Evolutionary conservation across 2,329 filamentous ascomycete species (phyloP).

Genomic region (Diaporthe humulicola): DNA sequence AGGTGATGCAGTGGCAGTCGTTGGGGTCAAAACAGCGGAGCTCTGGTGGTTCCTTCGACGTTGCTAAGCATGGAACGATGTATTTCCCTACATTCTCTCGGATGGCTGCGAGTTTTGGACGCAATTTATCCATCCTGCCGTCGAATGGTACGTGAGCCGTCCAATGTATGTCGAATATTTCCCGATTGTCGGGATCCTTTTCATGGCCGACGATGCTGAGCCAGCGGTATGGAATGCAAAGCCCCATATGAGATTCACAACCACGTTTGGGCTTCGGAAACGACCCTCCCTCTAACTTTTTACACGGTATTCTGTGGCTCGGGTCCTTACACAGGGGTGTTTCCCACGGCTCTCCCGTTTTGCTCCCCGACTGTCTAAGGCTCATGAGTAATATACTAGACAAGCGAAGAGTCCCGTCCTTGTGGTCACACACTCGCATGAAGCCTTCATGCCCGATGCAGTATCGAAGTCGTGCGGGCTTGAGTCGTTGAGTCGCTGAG

Average conservation of each 20-base stretch:
- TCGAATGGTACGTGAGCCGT: constrained; percentile 4
- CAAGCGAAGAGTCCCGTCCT: not conserved
- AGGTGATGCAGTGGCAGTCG: constrained; percentile 7
- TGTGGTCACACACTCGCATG: not conserved
- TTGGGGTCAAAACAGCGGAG: constrained; percentile 30
- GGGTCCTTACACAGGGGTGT: not conserved
- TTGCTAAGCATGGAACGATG: not conserved
- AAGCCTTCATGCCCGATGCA: constrained; percentile 29
- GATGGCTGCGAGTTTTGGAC: not conserved
- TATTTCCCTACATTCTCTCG: not conserved
- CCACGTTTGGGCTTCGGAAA: not conserved
- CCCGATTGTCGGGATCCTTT: not conserved
- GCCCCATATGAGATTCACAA: not conserved
- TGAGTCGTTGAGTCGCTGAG: not conserved
- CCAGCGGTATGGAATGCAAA: not conserved
- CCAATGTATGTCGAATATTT: not conserved
- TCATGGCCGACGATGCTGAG: not conserved
- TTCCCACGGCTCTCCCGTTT: accelerated
- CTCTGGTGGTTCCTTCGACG: not conserved
- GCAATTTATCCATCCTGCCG: not conserved
- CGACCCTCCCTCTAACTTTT: accelerated
- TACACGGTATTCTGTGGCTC: not conserved
- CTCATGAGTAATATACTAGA: not conserved
- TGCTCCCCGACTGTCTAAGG: not conserved
- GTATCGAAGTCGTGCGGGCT: not conserved